These are phyloP conservation scores for Candida easanensis DNA, from an alignment of 805 yeast genomes.

Conservation along the genomic window DNA sequence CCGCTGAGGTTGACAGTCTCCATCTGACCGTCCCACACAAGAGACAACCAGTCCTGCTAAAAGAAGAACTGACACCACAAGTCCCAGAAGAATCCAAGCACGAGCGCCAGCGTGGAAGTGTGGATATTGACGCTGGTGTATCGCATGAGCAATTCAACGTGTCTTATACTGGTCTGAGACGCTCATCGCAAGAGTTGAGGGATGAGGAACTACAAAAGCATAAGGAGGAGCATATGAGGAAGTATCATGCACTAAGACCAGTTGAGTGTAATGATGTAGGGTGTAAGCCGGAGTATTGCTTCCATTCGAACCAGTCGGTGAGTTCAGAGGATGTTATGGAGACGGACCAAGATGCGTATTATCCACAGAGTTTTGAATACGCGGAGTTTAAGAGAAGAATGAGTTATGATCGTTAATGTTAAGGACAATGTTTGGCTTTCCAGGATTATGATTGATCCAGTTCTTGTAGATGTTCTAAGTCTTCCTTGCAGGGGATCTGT, in stretches of 20 bases:
- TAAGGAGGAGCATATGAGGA: slow-evolving; percentile 1
- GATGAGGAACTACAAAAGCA: background rate
- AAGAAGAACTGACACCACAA: background rate
- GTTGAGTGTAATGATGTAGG: background rate
- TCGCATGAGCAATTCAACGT: slow-evolving; percentile 13
- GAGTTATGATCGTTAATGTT: slow-evolving; percentile 6
- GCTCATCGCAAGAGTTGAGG: slow-evolving; percentile 1
- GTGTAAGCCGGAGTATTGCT: slow-evolving; percentile 4
- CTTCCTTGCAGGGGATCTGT: too few relatives aligned
- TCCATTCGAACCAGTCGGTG: slow-evolving; percentile 13
- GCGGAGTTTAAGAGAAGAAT: slow-evolving; percentile 27
- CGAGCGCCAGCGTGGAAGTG: slow-evolving; percentile 5
- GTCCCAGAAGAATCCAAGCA: slow-evolving; percentile 8
- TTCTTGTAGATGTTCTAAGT: too few relatives aligned
- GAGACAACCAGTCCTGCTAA: too few relatives aligned
- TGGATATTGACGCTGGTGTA: slow-evolving; percentile 5
- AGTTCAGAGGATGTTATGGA: slow-evolving; percentile 1
- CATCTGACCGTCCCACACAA: too few relatives aligned
- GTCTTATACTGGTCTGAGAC: slow-evolving; percentile 10
- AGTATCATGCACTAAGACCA: background rate
- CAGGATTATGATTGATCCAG: too few relatives aligned
- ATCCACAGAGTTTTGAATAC: slow-evolving; percentile 21
- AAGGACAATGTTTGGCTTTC: too few relatives aligned
- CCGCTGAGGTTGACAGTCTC: background rate
- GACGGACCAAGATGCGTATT: background rate